Percentiles rank a stretch among this genome's conserved stretches.
These are phyloP conservation scores for Diaporthe sp. DNA, from an alignment of 2,329 filamentous ascomycete species.

Conservation along the genomic window DNA sequence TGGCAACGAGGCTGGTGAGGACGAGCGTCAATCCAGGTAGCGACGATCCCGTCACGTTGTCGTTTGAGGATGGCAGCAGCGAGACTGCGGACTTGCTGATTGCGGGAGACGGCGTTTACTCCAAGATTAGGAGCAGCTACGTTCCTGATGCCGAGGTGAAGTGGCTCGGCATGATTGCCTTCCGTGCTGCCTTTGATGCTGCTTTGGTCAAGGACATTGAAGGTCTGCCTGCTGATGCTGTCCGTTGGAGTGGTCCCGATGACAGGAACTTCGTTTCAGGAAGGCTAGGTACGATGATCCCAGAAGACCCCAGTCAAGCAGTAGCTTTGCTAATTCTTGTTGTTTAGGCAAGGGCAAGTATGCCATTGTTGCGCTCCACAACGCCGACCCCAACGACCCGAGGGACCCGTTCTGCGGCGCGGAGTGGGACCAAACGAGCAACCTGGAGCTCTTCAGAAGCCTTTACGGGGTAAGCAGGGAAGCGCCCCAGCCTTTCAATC, in stretches of 20 bases:
- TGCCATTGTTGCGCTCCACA: conserved; percentile 50
- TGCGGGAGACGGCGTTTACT: conserved; percentile 34
- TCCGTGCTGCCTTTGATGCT: conserved; percentile 52
- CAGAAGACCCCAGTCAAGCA: accelerated
- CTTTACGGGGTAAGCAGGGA: conserved; percentile 42
- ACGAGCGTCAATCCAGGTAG: conserved; percentile 36
- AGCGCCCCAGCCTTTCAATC: too few species aligned
- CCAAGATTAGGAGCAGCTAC: conserved; percentile 14
- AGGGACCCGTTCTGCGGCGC: conserved; percentile 43
- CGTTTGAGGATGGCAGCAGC: conserved; percentile 6
- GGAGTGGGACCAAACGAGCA: conserved; percentile 48
- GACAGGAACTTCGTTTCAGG: conserved; percentile 20
- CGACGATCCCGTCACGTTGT: conserved; percentile 39
- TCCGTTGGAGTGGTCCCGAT: conserved; percentile 47
- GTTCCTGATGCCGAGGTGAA: conserved; percentile 45
- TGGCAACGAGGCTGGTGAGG: conserved; percentile 45
- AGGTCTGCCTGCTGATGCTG: conserved; percentile 51
- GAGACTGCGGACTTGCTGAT: conserved; percentile 26
- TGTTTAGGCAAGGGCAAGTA: conserved; percentile 46
- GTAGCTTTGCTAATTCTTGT: neutral
- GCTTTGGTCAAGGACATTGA: conserved; percentile 50
- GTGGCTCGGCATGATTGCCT: conserved; percentile 55
- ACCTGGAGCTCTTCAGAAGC: conserved; percentile 48
- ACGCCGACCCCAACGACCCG: conserved; percentile 46
- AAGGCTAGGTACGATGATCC: neutral